Base-by-base conservation (phyloP, 2,329 filamentous ascomycete genomes). In the Botryotinia globosa region DNA sequence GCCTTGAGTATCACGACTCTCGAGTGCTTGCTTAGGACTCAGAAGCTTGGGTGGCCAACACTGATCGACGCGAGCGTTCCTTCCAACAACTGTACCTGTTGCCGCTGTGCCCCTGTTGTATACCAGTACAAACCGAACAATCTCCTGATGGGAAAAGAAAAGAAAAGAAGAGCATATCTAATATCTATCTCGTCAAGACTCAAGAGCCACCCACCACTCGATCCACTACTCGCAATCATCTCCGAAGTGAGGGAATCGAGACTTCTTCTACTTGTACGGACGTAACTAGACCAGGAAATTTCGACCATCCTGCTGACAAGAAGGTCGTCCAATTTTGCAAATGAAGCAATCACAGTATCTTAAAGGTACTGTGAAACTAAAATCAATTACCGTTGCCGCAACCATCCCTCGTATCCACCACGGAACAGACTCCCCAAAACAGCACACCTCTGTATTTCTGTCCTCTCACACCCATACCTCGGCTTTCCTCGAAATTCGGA, bases 81-180 rank as follows among this genome's bases (percentile, higher is more conserved):
- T 67, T 54, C 34, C 45, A 66, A 54, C 64, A 54, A 39, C 39
- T 59, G 25, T 32, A 42, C 32, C 39, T n/a, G 14, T 32, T 61
- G 4, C 18, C 8, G 39, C 58, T 62, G 29, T 45, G 54, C 29
- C 58, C 10, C 29, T 45, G 25, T 37, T 54, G 44, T 64, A 10
- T 44, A 63, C 69, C 44, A 34, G 63, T 37, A 44, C 59, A 54
- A 61, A 32, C 69, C 68, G 34, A 70, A 29, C 25, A 64, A 54
- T 63, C n/a, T 70, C 58, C 58, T 54, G 58, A 44, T 70, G 18
- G 29, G 12, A 14, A 42, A 42, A 54, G n/a, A 44, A 62, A 54
- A 34, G 37, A 58, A 69, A 39, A 48, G 39, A 42, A 32, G 62
- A 48, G 6, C 14, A 37, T 16, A 65, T 29, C 25, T 32, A 54